phyloP scores from a whole-genome alignment of 1,284 basidiomycete species.

The Gymnopus androsaceus region DNA sequence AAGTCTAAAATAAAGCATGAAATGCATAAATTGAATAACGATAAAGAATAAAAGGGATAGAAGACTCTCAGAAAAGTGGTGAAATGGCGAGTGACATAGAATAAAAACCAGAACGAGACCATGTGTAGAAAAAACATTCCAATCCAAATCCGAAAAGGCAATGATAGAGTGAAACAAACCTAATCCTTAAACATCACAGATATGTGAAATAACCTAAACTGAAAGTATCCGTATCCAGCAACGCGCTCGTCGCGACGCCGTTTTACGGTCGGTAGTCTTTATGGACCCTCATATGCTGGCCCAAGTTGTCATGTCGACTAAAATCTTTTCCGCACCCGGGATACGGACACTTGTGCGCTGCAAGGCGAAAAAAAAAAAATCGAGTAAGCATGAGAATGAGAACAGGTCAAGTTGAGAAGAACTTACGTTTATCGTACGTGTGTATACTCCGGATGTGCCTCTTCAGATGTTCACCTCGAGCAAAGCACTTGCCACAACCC shows the following conservation, averaged over 20 bases:
- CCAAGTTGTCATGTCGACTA: slow-evolving; percentile 83
- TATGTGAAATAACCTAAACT: not conserved
- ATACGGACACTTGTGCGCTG: slow-evolving; percentile 77
- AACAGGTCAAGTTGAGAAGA: slow-evolving; percentile 6
- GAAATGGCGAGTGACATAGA: no score
- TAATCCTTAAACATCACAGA: no score
- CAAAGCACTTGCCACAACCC: slow-evolving; percentile 80
- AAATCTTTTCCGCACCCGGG: slow-evolving; percentile 81
- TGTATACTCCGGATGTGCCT: slow-evolving; percentile 78
- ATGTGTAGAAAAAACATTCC: not conserved
- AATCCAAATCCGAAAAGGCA: not conserved
- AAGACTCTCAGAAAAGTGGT: not conserved
- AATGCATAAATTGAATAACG: not conserved
- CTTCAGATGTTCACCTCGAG: slow-evolving; percentile 78
- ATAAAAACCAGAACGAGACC: no score
- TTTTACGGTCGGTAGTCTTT: slow-evolving; percentile 30
- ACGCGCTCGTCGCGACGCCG: not conserved
- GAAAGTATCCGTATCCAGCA: not conserved
- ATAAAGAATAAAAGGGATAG: not conserved
- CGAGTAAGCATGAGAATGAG: not conserved
- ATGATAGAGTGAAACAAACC: no score
- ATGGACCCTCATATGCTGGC: slow-evolving; percentile 75
- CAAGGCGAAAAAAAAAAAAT: not conserved
- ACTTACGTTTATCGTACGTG: slow-evolving; percentile 80
- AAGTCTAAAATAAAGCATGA: not conserved